Evolutionary conservation across 306 rosid genomes (phyloP).

Genomic region (Cicer judaicum): DNA sequence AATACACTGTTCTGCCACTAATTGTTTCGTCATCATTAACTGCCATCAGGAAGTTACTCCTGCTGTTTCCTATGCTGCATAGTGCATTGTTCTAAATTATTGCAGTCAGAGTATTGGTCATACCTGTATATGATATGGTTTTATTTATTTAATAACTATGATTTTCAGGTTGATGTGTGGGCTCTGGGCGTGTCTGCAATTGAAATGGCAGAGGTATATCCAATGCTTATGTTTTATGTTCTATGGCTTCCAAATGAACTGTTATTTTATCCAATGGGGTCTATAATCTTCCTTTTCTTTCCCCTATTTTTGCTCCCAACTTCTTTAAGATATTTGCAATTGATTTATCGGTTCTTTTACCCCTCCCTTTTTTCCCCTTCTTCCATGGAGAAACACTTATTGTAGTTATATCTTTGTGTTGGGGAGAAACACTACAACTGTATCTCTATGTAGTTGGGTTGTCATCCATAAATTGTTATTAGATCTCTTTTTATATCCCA

Average conservation of each 20-base stretch:
- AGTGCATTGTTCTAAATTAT: slow-evolving; percentile 1
- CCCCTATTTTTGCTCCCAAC: slow-evolving; percentile 12
- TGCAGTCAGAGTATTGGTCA: slow-evolving; percentile 19
- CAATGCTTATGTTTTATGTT: slow-evolving; percentile 28
- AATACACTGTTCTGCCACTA: background rate
- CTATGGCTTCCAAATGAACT: slow-evolving; percentile 2
- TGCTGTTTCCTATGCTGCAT: background rate
- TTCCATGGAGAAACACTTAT: slow-evolving; percentile 26
- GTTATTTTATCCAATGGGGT: slow-evolving; percentile 19
- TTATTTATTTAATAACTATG: slow-evolving; percentile 33
- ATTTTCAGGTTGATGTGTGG: slow-evolving; percentile 95
- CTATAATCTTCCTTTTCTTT: background rate
- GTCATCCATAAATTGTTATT: slow-evolving; percentile 37
- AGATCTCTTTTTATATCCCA: background rate
- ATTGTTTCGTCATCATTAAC: background rate
- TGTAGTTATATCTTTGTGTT: background rate
- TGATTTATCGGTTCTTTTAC: background rate
- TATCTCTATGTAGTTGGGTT: slow-evolving; percentile 17
- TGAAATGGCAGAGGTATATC: slow-evolving; percentile 98
- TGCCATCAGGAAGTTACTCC: background rate
- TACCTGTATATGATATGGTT: slow-evolving; percentile 24
- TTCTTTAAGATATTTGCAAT: slow-evolving; percentile 21
- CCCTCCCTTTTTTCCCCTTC: slow-evolving; percentile 1
- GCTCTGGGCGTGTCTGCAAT: slow-evolving; percentile 99
- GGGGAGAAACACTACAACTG: background rate